phyloP scores from a whole-genome alignment of 805 yeast species.

The Candida insectorum region DNA sequence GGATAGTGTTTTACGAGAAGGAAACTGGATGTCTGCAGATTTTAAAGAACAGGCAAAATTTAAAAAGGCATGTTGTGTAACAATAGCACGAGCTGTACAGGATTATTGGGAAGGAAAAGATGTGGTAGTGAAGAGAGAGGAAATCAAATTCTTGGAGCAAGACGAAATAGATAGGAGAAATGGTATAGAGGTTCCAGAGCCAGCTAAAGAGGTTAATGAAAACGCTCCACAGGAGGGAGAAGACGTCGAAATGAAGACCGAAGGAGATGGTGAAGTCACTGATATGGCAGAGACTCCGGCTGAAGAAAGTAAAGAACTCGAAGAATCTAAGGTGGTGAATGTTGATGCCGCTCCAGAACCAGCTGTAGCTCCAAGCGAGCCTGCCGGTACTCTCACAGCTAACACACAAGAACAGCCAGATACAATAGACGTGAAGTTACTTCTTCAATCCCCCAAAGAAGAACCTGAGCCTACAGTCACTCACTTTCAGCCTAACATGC shows the following conservation, averaged over 20 bases:
- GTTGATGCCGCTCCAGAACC: background rate
- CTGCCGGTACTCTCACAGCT: slow-evolving; percentile 1
- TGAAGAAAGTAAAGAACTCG: slow-evolving; percentile 1
- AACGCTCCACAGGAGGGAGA: slow-evolving; percentile 1
- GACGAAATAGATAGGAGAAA: slow-evolving; percentile 5
- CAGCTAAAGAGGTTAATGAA: background rate
- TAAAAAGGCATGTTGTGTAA: slow-evolving; percentile 66
- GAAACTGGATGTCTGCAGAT: slow-evolving; percentile 80
- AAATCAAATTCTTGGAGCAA: slow-evolving; percentile 26
- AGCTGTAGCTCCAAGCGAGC: background rate
- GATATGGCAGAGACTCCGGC: slow-evolving; percentile 4
- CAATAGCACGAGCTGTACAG: slow-evolving; percentile 66
- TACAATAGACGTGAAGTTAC: slow-evolving; percentile 27
- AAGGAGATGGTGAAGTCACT: slow-evolving; percentile 1
- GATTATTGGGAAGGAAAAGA: slow-evolving; percentile 78
- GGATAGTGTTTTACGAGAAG: slow-evolving; percentile 73
- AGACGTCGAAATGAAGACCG: background rate
- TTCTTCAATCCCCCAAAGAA: slow-evolving; percentile 24
- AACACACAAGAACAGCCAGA: slow-evolving; percentile 6
- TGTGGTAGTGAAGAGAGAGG: slow-evolving; percentile 53
- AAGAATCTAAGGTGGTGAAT: slow-evolving; percentile 1
- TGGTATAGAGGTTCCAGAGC: slow-evolving; percentile 3
- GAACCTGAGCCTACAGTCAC: slow-evolving; percentile 1
- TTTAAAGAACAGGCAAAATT: slow-evolving; percentile 66
- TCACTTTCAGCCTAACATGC: slow-evolving; percentile 25